phyloP scores from a whole-genome alignment of 352 stramenopile species.

The Elongisporangium senticosum region DNA sequence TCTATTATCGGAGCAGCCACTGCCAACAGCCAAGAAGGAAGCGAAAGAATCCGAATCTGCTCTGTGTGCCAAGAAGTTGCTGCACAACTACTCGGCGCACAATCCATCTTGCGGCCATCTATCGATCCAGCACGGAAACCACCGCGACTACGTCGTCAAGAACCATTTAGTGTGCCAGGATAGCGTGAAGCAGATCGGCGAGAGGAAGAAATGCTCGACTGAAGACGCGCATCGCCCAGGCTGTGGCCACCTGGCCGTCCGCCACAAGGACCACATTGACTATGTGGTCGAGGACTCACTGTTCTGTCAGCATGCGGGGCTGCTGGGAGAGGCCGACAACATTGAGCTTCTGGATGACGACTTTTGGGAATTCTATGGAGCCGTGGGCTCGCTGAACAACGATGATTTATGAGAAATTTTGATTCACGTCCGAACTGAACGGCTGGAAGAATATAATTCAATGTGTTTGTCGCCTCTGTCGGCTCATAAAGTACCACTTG shows the following conservation, averaged over 20 bases:
- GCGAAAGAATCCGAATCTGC: conserved; percentile 7
- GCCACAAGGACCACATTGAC: conserved; percentile 77
- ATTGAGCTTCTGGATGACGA: conserved; percentile 71
- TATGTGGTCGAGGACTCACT: conserved; percentile 81
- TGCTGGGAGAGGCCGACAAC: conserved; percentile 44
- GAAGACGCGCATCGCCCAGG: conserved; percentile 54
- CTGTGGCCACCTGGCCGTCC: conserved; percentile 66
- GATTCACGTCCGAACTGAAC: not conserved
- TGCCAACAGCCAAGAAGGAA: not conserved
- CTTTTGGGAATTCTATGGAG: conserved; percentile 81
- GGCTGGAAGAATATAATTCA: no score
- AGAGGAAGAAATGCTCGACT: conserved; percentile 19
- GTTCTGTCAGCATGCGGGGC: conserved; percentile 60
- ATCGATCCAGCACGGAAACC: conserved; percentile 72
- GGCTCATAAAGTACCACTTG: no score
- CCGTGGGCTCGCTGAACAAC: conserved; percentile 51
- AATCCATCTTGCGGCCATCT: conserved; percentile 66
- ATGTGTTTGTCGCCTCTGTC: no score
- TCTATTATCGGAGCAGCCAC: not conserved
- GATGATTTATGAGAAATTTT: conserved; percentile 10
- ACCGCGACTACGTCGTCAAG: conserved; percentile 78
- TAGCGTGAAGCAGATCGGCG: conserved; percentile 51
- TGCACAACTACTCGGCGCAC: conserved; percentile 55
- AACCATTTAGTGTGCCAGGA: conserved; percentile 79
- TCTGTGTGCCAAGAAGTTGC: conserved; percentile 21